These are phyloP conservation scores for Rhododendron kiyosumense DNA, from an alignment of 148 eudicot genomes.

Conservation along the genomic window DNA sequence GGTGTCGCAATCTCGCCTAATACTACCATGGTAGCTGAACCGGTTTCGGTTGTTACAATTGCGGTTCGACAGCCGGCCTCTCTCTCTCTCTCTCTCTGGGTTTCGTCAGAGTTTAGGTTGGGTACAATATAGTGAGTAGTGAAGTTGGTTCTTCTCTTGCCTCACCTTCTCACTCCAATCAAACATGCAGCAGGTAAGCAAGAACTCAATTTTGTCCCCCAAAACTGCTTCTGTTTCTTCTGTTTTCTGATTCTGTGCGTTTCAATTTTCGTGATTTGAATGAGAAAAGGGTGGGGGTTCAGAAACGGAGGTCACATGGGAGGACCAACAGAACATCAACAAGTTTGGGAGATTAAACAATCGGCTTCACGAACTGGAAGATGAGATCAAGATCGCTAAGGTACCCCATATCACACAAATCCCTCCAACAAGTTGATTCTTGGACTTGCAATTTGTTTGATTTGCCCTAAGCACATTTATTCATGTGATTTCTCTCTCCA, in stretches of 20 bases:
- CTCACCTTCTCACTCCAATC: constrained; percentile 8
- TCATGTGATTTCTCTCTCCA: not conserved
- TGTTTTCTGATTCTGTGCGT: not conserved
- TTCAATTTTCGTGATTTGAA: not conserved
- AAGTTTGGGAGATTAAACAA: constrained; percentile 85
- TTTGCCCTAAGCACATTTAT: not conserved
- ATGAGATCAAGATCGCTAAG: constrained; percentile 80
- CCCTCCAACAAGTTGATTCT: not conserved
- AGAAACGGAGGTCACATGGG: constrained; percentile 90
- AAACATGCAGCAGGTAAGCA: constrained; percentile 14
- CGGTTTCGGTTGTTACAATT: not conserved
- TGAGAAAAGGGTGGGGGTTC: constrained; percentile 55
- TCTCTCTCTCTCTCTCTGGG: not conserved
- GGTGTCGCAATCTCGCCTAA: too few species aligned
- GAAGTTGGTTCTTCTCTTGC: not conserved
- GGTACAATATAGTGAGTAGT: not conserved
- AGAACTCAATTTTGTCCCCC: not conserved
- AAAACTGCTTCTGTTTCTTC: not conserved
- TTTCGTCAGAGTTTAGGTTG: not conserved
- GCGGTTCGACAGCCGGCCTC: not conserved
- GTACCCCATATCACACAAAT: constrained; percentile 21
- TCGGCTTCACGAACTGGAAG: constrained; percentile 74
- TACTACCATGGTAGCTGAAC: not conserved
- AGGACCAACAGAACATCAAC: constrained; percentile 95
- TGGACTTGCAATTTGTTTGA: not conserved